phyloP scores from a whole-genome alignment of 2,329 filamentous ascomycete species.

The Lachnellula arida region DNA sequence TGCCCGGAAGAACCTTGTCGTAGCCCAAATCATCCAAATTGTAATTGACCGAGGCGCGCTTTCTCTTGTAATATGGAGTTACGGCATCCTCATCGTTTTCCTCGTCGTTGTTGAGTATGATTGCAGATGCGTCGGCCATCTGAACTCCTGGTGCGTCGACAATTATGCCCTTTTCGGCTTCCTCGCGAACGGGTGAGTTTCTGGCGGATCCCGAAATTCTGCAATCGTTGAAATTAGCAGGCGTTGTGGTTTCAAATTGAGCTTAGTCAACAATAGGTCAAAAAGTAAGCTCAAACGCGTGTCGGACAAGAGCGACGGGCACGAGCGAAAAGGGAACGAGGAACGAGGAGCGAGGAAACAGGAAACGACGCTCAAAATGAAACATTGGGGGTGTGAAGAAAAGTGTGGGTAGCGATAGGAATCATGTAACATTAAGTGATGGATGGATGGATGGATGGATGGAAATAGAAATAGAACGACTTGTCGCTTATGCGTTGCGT shows the following conservation, averaged over 20 bases:
- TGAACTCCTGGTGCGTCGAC: conserved; percentile 18
- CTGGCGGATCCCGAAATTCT: conserved; percentile 16
- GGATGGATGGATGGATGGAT: conserved; percentile 4
- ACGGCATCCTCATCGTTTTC: conserved; percentile 33
- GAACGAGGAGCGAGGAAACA: neutral
- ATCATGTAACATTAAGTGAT: conserved; percentile 2
- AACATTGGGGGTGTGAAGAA: conserved; percentile 4
- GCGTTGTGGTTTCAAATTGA: conserved; percentile 16
- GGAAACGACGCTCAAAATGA: conserved; percentile 4
- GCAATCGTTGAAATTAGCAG: conserved; percentile 1
- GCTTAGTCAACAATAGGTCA: conserved; percentile 16
- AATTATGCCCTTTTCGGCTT: conserved; percentile 22
- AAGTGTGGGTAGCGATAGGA: conserved; percentile 4
- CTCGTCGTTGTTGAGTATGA: conserved; percentile 30
- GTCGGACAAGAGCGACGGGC: conserved; percentile 4
- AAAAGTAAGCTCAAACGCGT: conserved; percentile 20
- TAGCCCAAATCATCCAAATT: conserved; percentile 46
- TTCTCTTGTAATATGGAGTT: conserved; percentile 50
- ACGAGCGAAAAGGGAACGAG: conserved; percentile 2
- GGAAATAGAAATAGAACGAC: conserved; percentile 12
- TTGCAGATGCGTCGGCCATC: conserved; percentile 15
- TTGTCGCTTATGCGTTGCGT: conserved; percentile 20
- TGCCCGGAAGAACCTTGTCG: conserved; percentile 8
- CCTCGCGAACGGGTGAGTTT: conserved; percentile 14
- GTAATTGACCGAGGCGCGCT: conserved; percentile 47